These are phyloP conservation scores for Globisporangium nunn DNA, from an alignment of 352 stramenopile genomes.

Conservation along the genomic window DNA sequence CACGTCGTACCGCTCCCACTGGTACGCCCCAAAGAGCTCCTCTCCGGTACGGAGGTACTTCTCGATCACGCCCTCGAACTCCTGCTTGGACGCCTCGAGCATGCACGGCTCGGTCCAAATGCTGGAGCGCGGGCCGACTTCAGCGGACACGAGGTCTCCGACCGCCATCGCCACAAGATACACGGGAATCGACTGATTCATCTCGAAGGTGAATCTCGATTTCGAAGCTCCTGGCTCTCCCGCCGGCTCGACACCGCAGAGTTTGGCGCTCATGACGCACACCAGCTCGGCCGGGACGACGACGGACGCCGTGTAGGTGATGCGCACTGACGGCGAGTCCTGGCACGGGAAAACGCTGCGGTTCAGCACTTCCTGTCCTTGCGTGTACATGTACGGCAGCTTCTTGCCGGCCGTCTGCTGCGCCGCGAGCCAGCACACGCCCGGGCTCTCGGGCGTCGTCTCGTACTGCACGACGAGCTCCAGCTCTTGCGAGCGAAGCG, in stretches of 20 bases:
- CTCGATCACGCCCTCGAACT: conserved; percentile 73
- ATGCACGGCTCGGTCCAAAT: conserved; percentile 83
- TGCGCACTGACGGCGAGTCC: conserved; percentile 92
- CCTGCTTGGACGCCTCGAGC: conserved; percentile 59
- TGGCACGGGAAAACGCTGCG: conserved; percentile 85
- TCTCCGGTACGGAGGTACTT: conserved; percentile 70
- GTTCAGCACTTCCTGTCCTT: conserved; percentile 83
- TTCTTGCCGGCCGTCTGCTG: conserved; percentile 77
- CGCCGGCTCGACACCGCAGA: conserved; percentile 18
- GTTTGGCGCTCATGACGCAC: conserved; percentile 80
- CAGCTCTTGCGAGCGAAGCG: conserved; percentile 19
- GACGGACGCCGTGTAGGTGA: conserved; percentile 93
- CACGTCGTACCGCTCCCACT: conserved; percentile 82
- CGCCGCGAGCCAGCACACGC: conserved; percentile 78
- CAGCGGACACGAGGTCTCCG: conserved; percentile 56
- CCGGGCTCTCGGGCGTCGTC: conserved; percentile 51
- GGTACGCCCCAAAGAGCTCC: conserved; percentile 72
- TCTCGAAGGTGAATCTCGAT: conserved; percentile 63
- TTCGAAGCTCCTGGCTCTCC: conserved; percentile 2
- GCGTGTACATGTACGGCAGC: conserved; percentile 79
- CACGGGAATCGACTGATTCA: conserved; percentile 78
- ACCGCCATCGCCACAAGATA: conserved; percentile 83
- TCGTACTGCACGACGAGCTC: conserved; percentile 54
- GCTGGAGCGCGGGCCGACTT: conserved; percentile 61
- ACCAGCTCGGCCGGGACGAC: conserved; percentile 89